Base-by-base conservation (phyloP, 345 rosid species). In the Limnanthes douglasii region DNA sequence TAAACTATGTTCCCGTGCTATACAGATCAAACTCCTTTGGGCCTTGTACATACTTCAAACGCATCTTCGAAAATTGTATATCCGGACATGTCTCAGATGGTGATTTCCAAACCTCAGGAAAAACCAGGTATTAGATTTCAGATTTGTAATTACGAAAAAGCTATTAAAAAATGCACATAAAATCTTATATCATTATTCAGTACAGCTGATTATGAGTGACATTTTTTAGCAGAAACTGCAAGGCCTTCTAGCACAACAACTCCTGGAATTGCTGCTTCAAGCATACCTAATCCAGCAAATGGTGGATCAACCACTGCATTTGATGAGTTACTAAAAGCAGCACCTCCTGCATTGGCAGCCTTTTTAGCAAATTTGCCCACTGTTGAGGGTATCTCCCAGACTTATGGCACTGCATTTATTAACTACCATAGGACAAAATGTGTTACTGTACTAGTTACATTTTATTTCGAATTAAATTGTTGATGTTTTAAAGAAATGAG, bases 31-130 rank as follows among this genome's bases (percentile, higher is more conserved):
- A 55, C 39, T 40, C 26, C 56, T 60, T 54, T 59, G 4, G 60
- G 48, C 28, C 25, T 45, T 36, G 18, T 64, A 48, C 69, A 50
- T 46, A 50, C 45, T 50, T 55, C 69, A 39, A 50, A 46, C 35
- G 30, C 51, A 45, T 68, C 86, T 36, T 60, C 65, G 6, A 65
- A 68, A 46, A 43, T 73, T 34, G 45, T 64, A 49, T 67, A 53
- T 56, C 86, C 93, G 48, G 83, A 79, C 54, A 73, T 73, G 22
- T 66, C 84, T 40, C 68, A 65, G 42, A 76, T 74, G 86, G 71
- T 59, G 25, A 45, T 73, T 50, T 69, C 82, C 56, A 88, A 78
- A 55, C 73, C 81, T 23, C 60, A 71, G 55, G 82, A 76, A 54
- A 84, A 68, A 51, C 54, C 65, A 45, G 97, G 94, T 75, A 68